These are phyloP conservation scores for Bipolaris bicolor DNA, from an alignment of 2,329 filamentous ascomycete genomes.

Conservation along the genomic window DNA sequence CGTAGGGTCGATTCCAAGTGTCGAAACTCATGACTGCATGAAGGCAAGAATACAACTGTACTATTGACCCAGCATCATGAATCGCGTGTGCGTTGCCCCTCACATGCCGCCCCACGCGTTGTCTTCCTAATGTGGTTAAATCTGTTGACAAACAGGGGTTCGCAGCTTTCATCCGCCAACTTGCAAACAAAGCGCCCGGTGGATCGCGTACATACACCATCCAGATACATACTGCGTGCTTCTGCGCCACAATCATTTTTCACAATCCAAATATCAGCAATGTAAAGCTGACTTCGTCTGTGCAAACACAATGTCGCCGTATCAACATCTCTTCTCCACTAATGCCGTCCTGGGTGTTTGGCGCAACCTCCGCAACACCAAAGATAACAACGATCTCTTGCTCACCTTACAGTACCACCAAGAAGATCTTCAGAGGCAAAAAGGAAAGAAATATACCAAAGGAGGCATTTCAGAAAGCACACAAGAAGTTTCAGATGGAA, in stretches of 20 bases:
- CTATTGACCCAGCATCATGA: not conserved
- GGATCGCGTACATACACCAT: slow-evolving; percentile 1
- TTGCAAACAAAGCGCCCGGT: slow-evolving; percentile 9
- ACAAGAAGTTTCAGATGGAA: slow-evolving; percentile 29
- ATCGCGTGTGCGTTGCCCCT: slow-evolving; percentile 15
- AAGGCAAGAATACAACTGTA: not conserved
- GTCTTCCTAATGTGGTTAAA: slow-evolving; percentile 12
- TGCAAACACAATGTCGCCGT: slow-evolving; percentile 34
- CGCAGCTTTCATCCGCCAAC: slow-evolving; percentile 7
- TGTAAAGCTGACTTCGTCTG: slow-evolving; percentile 16
- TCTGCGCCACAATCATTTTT: not conserved
- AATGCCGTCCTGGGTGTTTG: slow-evolving; percentile 45
- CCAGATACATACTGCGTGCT: not conserved
- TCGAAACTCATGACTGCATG: not conserved
- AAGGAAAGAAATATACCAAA: slow-evolving; percentile 28
- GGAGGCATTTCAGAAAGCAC: slow-evolving; percentile 20
- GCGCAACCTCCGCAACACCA: slow-evolving; percentile 40
- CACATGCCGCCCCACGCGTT: slow-evolving; percentile 21
- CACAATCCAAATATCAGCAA: slow-evolving; percentile 10
- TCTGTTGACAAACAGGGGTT: slow-evolving; percentile 16
- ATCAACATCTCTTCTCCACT: slow-evolving; percentile 44
- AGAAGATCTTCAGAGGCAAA: slow-evolving; percentile 31
- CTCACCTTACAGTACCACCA: slow-evolving; percentile 44
- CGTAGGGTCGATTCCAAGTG: slow-evolving; percentile 3
- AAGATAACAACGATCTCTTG: slow-evolving; percentile 41